These are phyloP conservation scores for Castanospermum australe DNA, from an alignment of 306 rosid species.

Conservation along the genomic window DNA sequence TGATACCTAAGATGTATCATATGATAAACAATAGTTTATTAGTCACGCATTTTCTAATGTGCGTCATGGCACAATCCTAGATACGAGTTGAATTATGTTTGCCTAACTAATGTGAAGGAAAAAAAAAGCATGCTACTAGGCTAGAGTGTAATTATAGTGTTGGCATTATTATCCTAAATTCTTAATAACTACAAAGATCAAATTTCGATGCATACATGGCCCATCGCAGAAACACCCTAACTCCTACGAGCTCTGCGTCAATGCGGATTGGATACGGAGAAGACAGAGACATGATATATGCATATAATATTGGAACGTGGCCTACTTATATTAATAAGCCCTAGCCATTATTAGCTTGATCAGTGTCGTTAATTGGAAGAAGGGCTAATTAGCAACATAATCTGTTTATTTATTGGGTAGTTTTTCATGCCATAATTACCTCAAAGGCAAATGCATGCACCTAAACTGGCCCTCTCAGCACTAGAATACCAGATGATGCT, in stretches of 20 bases:
- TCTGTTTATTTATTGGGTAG: neutral
- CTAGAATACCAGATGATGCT: neutral
- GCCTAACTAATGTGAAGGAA: no score
- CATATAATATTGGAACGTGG: neutral
- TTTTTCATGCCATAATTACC: neutral
- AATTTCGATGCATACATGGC: neutral
- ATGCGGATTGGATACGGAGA: neutral
- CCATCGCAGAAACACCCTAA: neutral
- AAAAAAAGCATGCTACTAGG: neutral
- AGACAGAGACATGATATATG: neutral
- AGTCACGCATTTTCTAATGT: no score
- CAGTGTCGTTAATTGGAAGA: neutral
- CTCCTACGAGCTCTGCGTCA: neutral
- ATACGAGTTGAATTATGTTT: neutral
- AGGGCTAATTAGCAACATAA: neutral
- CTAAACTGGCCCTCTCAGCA: neutral
- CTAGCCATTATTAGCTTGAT: neutral
- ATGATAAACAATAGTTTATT: neutral
- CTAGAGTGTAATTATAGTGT: neutral
- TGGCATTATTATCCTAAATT: neutral
- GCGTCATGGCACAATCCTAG: no score
- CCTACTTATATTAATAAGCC: neutral
- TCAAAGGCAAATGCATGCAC: slow-evolving; percentile 21
- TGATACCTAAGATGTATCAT: no score
- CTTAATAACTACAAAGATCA: neutral